Base-by-base conservation (phyloP, 1,284 basidiomycete genomes). In the Rhodotorula mucilaginosa region DNA sequence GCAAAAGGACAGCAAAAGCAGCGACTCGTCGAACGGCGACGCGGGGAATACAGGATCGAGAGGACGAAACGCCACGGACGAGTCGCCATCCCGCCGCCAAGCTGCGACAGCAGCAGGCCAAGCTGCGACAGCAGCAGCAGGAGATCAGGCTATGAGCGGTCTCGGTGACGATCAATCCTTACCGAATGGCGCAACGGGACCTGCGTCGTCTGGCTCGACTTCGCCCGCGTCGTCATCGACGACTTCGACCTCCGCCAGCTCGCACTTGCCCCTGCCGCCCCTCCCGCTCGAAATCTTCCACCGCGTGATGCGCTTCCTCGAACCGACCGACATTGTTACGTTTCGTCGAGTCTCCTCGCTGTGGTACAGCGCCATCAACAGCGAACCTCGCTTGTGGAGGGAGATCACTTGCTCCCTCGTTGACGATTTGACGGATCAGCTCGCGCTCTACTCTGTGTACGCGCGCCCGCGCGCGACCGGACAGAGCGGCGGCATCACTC, bases 211-310 rank as follows among this genome's bases (percentile, higher is more conserved):
- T 15, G 21, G 21, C 3, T 52, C 51, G 51, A 52, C 51, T 21
- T 29, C 26, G 13, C 12, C 54, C 13, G 7, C 54, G 3, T n/a
- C 12, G 5, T 56, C 54, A 12, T n/a, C n/a, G 8, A 13, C 54
- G 29, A 56, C 54, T 16, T 56, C 54, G n/a, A 16, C 26, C 8
- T 56, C 54, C 18, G 54, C 29, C 54, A 29, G 54, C 54, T 26
- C 54, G 26, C 29, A 56, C 54, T 26, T 56, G 59, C 74, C 67
- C 19, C 65, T 70, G 3, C 67, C 58, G 46, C 70, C 66, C 8
- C 52, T 68, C 13, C 71, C 71, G 12, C 18, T 65, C 69, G 74
- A 75, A n/a, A 58, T 72, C 65, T 69, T 76, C 70, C 63, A 68
- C 66, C 56, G 66, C 51, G 49, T 68, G 56, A 63, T 76, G 39